These are phyloP conservation scores for Triticum timopheevii DNA, from an alignment of 176 grass and related monocot species.

Conservation along the genomic window DNA sequence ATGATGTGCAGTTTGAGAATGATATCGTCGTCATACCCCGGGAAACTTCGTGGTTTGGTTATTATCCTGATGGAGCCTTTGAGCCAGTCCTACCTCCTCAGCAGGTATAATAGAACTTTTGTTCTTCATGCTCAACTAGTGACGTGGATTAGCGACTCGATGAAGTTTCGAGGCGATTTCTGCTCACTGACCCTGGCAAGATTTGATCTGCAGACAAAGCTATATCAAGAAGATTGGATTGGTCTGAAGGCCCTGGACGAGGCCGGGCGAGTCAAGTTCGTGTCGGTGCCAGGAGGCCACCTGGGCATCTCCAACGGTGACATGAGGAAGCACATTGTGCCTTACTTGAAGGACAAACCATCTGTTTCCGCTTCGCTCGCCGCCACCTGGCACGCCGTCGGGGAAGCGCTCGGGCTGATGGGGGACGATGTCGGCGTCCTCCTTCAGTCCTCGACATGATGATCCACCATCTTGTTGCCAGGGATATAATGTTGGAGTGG, in stretches of 20 bases:
- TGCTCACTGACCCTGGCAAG: neutral
- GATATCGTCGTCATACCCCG: conserved; percentile 79
- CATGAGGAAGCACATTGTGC: conserved; percentile 85
- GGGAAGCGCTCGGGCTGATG: conserved; percentile 24
- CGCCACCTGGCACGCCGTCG: conserved; percentile 10
- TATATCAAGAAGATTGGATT: conserved; percentile 93
- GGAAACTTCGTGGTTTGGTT: conserved; percentile 96
- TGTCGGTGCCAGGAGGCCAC: conserved; percentile 78
- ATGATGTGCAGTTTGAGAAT: conserved; percentile 59
- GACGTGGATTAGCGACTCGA: neutral
- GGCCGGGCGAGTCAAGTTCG: conserved; percentile 67
- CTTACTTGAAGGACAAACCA: conserved; percentile 47
- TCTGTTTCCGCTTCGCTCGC: conserved; percentile 4
- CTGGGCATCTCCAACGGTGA: conserved; percentile 71
- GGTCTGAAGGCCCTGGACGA: conserved; percentile 79
- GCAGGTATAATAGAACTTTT: conserved; percentile 32
- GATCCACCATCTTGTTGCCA: neutral
- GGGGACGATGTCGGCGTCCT: neutral
- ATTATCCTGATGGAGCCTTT: conserved; percentile 88
- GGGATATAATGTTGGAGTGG: neutral
- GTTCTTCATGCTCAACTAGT: neutral
- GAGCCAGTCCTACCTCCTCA: conserved; percentile 53
- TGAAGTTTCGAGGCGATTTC: neutral
- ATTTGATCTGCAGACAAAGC: conserved; percentile 50
- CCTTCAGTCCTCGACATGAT: neutral